Base-by-base conservation (phyloP, 2,329 filamentous ascomycete genomes). In the Calonectria pseudoturangicola region DNA sequence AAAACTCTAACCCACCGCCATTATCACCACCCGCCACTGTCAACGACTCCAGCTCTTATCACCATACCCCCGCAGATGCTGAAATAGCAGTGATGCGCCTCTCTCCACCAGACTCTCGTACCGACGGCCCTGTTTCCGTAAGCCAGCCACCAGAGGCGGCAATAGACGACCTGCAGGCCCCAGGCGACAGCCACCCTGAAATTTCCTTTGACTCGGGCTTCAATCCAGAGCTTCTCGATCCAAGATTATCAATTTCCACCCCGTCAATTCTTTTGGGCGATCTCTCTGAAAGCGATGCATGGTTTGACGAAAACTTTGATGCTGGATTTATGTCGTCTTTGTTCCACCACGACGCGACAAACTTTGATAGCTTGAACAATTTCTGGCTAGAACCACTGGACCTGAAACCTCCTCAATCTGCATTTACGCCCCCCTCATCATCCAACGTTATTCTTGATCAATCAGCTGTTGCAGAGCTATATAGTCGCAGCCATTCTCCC, bases 401-500 rank as follows among this genome's bases (percentile, higher is more conserved):
- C 1, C 25, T n/a, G 2, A 65, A 39, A 8, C 62, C 9, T 6
- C 4, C n/a, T n/a, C 62, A 65, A 25, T 4, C 36, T 12, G 16
- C 28, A 2, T 27, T 39, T 2, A 15, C 27, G 30, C n/a, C 54
- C 41, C 8, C 54, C 6, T n/a, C 10, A 15, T 15, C 54, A 16
- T 21, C 54, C 8, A 10, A 21, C 9, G 10, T 4, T 21, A 25
- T 25, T 16, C 54, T 65, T n/a, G 62, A 65, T 25, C 27, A 48
- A 28, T 50, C 30, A 5, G 43, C 62, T 10, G 62, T 65, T 18
- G 62, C 62, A 65, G 62, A 65, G 18, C 28, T 65, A 9, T 65
- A 65, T 28, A 65, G 62, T 7, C 62, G 62, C 15, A 65, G 62
- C 62, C 62, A 65, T 13, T 65, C 62, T 25, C 62, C 62, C 2